Evolutionary conservation across 2,329 filamentous ascomycete species (phyloP), one percentile per base, ranked within the genome.

Genomic region (Zasmidium cellare): DNA sequence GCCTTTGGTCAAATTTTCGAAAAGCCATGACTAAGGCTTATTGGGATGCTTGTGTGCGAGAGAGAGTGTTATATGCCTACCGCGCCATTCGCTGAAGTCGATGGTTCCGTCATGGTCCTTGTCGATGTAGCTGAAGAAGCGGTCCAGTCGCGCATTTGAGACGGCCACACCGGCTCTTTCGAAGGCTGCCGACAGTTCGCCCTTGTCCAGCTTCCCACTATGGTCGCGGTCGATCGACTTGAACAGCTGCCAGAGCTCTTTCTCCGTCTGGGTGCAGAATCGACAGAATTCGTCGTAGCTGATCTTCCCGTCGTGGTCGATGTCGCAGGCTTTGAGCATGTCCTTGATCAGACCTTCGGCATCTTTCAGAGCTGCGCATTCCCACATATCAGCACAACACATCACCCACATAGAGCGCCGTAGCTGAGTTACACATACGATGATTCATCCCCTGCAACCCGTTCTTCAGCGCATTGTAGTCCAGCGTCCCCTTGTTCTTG

Each of bases 101-200:
- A 97, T 96, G 63, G 81, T 79, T 2, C 92, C 92, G 73, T 99
- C 92, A 66, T 88, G 84, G 77, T 99, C 93, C 71, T 85, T 83
- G 74, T 99, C 94, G 68, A 99, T 89, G 72, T 96, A 89, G 63
- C 84, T 79, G 72, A 99, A 97, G 78, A 99, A 97, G 62, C 87
- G 84, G 63, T 91, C 84, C 47, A 99, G 79, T 70, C 91, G 89
- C 55, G 87, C 84, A 65, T 81, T 86, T 20, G 92, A 89, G 12
- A 97, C 88, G 9, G 86, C 83, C 51, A 99, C 81, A 31, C 92
- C 92, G 41, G 91, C 89, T 53, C 82, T 83, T 59, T 87, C 80
- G 71, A 97, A 96, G 9, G 93, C 94, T 35, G 80, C 76, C 63
- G 86, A 86, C 49, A 99, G 82, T 79, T 97, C 93, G n/a, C 80